Conservation (phyloP, 2,329 filamentous ascomycete species). For the Thelonectria discophora region DNA sequence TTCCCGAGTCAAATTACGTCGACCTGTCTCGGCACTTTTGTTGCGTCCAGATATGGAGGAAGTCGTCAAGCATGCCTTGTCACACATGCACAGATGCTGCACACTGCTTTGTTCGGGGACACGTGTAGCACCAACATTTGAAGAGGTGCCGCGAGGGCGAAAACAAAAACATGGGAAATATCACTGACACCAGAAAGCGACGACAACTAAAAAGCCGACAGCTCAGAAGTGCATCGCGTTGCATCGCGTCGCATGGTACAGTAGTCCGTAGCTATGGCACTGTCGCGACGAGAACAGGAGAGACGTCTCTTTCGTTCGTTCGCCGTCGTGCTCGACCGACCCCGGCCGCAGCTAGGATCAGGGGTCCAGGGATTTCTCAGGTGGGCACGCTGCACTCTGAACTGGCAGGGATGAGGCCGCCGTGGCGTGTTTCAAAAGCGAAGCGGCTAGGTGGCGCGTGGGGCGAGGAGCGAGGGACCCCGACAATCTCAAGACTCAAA, state of each 20-base stretch:
- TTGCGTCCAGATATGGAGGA: background rate
- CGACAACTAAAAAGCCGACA: background rate
- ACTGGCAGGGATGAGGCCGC: slow-evolving; percentile 18
- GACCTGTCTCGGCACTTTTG: background rate
- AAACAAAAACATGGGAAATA: background rate
- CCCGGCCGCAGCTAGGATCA: slow-evolving; percentile 6
- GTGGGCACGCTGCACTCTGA: slow-evolving; percentile 4
- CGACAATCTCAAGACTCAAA: background rate
- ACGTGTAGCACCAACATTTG: background rate
- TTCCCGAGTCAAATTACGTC: background rate
- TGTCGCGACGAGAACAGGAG: background rate
- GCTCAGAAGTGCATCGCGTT: background rate
- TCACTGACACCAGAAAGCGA: background rate
- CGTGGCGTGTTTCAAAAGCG: slow-evolving; percentile 25
- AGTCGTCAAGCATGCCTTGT: background rate
- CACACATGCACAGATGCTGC: too few species aligned
- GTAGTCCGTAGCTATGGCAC: too few species aligned
- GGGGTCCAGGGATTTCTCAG: slow-evolving; percentile 8
- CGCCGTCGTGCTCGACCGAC: background rate
- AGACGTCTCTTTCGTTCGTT: too few species aligned
- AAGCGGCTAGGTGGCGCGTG: slow-evolving; percentile 10
- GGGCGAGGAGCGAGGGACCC: slow-evolving; percentile 1
- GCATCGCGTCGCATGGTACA: background rate
- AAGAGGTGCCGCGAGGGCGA: background rate
- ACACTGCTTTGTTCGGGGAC: background rate